Conservation (phyloP, 2,329 filamentous ascomycete genomes). For the Sporothrix inflata region DNA sequence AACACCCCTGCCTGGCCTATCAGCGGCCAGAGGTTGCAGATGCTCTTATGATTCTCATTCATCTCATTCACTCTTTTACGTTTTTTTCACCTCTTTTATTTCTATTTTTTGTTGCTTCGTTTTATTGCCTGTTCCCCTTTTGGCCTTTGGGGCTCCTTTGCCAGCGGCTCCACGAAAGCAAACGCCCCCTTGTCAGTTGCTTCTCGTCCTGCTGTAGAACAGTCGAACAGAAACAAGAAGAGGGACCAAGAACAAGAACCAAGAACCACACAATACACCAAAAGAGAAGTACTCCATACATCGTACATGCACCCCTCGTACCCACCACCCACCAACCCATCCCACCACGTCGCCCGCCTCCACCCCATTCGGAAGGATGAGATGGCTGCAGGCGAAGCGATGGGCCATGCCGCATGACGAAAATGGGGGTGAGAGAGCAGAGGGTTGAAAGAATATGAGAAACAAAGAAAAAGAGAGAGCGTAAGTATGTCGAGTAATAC, state of each 20-base stretch:
- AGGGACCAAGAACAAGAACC: neutral
- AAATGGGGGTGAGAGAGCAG: conserved; percentile 3
- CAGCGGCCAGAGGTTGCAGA: conserved; percentile 11
- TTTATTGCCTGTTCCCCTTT: neutral
- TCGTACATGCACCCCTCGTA: conserved; percentile 3
- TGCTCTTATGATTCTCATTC: neutral
- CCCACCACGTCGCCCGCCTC: conserved; percentile 14
- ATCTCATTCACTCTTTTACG: neutral
- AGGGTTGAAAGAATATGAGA: neutral
- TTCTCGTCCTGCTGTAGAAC: neutral
- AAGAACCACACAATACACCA: neutral
- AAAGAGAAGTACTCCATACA: neutral
- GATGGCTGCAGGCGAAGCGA: conserved; percentile 20
- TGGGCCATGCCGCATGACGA: conserved; percentile 24
- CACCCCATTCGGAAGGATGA: conserved; percentile 15
- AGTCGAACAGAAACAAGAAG: neutral
- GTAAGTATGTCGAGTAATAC: conserved; percentile 3
- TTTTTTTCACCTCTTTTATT: neutral
- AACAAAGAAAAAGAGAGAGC: neutral
- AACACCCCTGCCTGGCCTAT: conserved; percentile 24
- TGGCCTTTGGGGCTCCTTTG: neutral
- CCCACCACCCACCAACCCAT: neutral
- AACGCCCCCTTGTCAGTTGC: neutral
- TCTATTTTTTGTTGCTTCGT: neutral
- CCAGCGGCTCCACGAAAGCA: conserved; percentile 11